These are phyloP conservation scores for Daedaleopsis nitida DNA, from an alignment of 768 basidiomycete species.

Conservation along the genomic window DNA sequence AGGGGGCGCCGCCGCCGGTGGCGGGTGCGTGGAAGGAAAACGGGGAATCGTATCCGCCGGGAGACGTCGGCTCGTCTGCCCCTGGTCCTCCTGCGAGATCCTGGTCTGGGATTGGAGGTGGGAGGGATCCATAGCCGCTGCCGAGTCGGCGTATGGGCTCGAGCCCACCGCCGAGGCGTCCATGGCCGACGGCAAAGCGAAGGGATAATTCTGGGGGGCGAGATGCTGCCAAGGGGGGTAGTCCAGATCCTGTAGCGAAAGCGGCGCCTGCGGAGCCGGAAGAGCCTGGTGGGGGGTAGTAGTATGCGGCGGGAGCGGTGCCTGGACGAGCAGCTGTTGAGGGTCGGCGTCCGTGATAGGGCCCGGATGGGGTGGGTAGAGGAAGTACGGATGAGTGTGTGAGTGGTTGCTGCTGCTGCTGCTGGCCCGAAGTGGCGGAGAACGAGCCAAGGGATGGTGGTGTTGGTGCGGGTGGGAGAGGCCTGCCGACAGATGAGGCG, in stretches of 20 bases:
- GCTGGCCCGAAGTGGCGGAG: constrained; percentile 39
- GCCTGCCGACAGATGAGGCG: constrained; percentile 63
- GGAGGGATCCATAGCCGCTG: constrained; percentile 23
- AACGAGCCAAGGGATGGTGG: constrained; percentile 35
- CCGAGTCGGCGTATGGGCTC: constrained; percentile 29
- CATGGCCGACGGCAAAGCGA: constrained; percentile 30
- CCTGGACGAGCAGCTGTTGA: constrained; percentile 65
- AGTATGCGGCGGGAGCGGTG: constrained; percentile 70
- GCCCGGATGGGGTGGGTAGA: constrained; percentile 51
- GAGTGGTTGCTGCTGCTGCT: constrained; percentile 35
- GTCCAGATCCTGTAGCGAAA: constrained; percentile 44
- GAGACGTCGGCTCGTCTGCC: constrained; percentile 34
- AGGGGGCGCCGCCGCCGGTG: constrained; percentile 37
- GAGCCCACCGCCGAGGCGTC: constrained; percentile 39
- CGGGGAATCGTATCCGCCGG: constrained; percentile 54
- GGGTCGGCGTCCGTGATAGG: constrained; percentile 51
- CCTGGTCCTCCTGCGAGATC: constrained; percentile 24
- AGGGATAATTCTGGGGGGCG: constrained; percentile 43
- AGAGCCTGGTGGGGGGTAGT: constrained; percentile 39
- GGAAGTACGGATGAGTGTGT: constrained; percentile 55
- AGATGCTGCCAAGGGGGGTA: constrained; percentile 39
- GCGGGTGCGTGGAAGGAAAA: constrained; percentile 80
- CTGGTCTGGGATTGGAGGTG: constrained; percentile 2
- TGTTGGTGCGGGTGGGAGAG: constrained; percentile 37
- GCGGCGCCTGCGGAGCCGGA: constrained; percentile 37